phyloP scores from a whole-genome alignment of 257 asterid species.

The Echium plantagineum region DNA sequence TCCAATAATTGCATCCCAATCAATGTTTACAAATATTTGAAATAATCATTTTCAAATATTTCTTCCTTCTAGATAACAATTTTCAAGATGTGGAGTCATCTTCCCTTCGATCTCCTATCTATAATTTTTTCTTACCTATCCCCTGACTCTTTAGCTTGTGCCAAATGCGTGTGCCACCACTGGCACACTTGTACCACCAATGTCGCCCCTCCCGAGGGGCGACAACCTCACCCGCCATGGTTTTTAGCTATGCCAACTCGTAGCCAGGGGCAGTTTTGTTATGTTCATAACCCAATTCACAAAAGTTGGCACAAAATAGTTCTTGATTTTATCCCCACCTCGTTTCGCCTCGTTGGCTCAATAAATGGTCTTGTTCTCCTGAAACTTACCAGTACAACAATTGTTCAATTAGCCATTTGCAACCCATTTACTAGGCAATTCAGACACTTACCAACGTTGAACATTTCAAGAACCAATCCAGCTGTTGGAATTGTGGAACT shows the following conservation, averaged over 20 bases:
- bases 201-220: slow-evolving; percentile 1
- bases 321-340: slow-evolving; percentile 23
- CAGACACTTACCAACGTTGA: slow-evolving; percentile 30
- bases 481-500: slow-evolving; percentile 43
- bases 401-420: slow-evolving; percentile 46
- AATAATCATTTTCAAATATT: neutral
- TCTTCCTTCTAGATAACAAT: neutral
- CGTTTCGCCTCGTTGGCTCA: slow-evolving; percentile 41
- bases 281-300: slow-evolving; percentile 37
- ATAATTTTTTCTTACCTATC: slow-evolving; percentile 56
- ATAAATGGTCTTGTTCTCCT: slow-evolving; percentile 34
- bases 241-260: slow-evolving; percentile 52
- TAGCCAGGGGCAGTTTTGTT: slow-evolving; percentile 27
- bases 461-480: slow-evolving; percentile 43
- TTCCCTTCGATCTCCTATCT: slow-evolving; percentile 54
- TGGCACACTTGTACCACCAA: slow-evolving; percentile 38
- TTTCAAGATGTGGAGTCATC: slow-evolving; percentile 51
- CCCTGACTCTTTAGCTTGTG: slow-evolving; percentile 59
- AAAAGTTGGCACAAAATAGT: slow-evolving; percentile 31
- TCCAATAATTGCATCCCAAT: slow-evolving; percentile 10
- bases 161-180: slow-evolving; percentile 42
- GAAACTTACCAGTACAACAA: slow-evolving; percentile 19
- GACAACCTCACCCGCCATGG: slow-evolving; percentile 46
- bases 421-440: slow-evolving; percentile 65
- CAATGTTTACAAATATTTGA: neutral